phyloP scores from a whole-genome alignment of 2,329 filamentous ascomycete species.

The Colletotrichum trifolii region DNA sequence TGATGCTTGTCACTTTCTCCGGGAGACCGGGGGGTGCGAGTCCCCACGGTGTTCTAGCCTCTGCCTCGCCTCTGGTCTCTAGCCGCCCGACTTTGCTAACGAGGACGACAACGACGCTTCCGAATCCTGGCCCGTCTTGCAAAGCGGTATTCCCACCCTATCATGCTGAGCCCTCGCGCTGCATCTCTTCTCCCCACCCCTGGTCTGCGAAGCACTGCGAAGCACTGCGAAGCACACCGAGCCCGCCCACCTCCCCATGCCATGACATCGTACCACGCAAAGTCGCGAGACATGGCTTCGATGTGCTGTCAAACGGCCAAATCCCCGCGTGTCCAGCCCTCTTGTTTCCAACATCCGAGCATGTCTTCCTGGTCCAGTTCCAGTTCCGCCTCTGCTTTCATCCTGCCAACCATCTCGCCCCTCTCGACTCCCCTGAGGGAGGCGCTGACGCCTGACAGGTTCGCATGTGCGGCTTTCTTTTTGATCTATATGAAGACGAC shows the following conservation, averaged over 20 bases:
- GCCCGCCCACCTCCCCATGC: conserved; percentile 9
- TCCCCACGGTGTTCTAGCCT: too few relatives aligned
- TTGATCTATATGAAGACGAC: too few relatives aligned
- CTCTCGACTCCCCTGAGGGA: too few relatives aligned
- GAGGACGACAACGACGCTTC: not conserved
- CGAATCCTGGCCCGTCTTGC: too few relatives aligned
- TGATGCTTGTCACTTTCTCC: too few relatives aligned
- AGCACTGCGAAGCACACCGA: not conserved
- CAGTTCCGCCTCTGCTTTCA: conserved; percentile 6
- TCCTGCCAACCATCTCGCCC: not conserved
- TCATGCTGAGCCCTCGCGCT: conserved; percentile 19
- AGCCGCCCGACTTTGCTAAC: not conserved
- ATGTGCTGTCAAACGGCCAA: conserved; percentile 28
- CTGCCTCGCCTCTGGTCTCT: too few relatives aligned
- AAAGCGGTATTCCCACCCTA: conserved; percentile 17
- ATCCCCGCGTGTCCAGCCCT: conserved; percentile 9
- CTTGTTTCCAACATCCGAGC: conserved; percentile 9
- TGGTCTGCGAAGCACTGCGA: too few relatives aligned
- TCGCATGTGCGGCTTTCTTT: too few relatives aligned
- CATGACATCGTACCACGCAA: conserved; percentile 19
- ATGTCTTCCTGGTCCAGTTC: not conserved
- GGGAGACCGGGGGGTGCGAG: too few relatives aligned
- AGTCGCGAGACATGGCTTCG: conserved; percentile 22
- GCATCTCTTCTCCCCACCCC: not conserved
- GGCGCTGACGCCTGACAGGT: too few relatives aligned